phyloP scores from a whole-genome alignment of 495 filamentous ascomycete genomes.

The Aspergillus nanangensis region DNA sequence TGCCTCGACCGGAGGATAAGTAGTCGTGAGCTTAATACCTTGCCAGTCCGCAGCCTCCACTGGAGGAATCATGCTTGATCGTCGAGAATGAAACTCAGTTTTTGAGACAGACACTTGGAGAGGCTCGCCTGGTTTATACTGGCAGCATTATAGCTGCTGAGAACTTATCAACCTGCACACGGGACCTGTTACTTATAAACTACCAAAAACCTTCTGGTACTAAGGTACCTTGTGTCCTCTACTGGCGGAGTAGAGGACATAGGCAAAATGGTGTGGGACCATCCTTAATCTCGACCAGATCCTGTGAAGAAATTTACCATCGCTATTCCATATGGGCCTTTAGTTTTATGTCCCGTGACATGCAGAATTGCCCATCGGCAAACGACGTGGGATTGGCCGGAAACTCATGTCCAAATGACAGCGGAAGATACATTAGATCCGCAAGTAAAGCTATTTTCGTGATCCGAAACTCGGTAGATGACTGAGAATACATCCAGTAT shows the following conservation, averaged over 20 bases:
- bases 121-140: too few relatives aligned
- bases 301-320: too few relatives aligned
- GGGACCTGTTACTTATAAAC: background rate
- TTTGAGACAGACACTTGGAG: background rate
- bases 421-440: too few relatives aligned
- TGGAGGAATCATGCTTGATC: background rate
- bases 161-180: background rate
- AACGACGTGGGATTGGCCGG: too few relatives aligned
- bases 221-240: too few relatives aligned
- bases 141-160: background rate
- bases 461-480: too few relatives aligned
- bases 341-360: background rate
- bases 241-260: background rate
- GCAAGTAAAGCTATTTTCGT: too few relatives aligned
- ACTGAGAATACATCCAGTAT: background rate
- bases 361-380: background rate
- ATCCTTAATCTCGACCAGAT: background rate
- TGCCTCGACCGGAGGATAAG: too few relatives aligned
- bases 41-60: too few relatives aligned
- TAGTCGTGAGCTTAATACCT: too few relatives aligned
- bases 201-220: too few relatives aligned
- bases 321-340: background rate
- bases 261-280: background rate
- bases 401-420: too few relatives aligned
- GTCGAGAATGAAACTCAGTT: background rate